Conservation (phyloP, 1,139 yeast genomes). For the Kazachstania sp. region DNA sequence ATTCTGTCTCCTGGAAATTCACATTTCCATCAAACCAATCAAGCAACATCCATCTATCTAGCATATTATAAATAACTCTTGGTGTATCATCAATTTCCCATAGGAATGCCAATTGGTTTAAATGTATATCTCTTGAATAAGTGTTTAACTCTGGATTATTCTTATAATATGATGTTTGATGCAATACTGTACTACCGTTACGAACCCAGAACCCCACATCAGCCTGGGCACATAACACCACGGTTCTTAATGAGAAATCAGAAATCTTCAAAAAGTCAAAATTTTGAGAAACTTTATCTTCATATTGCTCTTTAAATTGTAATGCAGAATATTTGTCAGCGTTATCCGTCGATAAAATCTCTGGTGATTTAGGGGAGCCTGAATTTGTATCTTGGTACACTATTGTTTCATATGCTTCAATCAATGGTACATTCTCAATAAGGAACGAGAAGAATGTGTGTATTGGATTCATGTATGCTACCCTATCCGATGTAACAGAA, state of each 20-base stretch:
- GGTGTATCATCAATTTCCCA: constrained; percentile 37
- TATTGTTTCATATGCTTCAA: constrained; percentile 15
- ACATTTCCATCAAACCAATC: constrained; percentile 42
- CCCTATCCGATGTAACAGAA: constrained; percentile 41
- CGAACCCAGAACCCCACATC: constrained; percentile 57
- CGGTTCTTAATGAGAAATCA: constrained; percentile 50
- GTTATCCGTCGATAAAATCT: constrained; percentile 12
- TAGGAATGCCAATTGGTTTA: constrained; percentile 48
- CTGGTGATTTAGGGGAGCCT: constrained; percentile 3
- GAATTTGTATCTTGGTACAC: constrained; percentile 12
- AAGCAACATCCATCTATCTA: constrained; percentile 54
- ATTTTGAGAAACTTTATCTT: constrained; percentile 13
- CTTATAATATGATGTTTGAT: constrained; percentile 37
- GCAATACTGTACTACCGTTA: constrained; percentile 48
- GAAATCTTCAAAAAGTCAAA: constrained; percentile 41
- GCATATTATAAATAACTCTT: constrained; percentile 39
- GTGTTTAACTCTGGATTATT: constrained; percentile 30
- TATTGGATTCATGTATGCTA: constrained; percentile 53
- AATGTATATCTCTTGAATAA: constrained; percentile 46
- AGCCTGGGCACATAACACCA: constrained; percentile 49
- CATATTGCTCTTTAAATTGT: background rate
- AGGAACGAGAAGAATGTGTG: constrained; percentile 39
- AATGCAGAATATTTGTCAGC: background rate
- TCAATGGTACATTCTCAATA: constrained; percentile 23
- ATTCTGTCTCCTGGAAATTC: constrained; percentile 38